A percentile compares a stretch with the other conserved stretches of the same genome.
Conservation (phyloP, 2,329 filamentous ascomycete species). For the Penicillium corylophilum region DNA sequence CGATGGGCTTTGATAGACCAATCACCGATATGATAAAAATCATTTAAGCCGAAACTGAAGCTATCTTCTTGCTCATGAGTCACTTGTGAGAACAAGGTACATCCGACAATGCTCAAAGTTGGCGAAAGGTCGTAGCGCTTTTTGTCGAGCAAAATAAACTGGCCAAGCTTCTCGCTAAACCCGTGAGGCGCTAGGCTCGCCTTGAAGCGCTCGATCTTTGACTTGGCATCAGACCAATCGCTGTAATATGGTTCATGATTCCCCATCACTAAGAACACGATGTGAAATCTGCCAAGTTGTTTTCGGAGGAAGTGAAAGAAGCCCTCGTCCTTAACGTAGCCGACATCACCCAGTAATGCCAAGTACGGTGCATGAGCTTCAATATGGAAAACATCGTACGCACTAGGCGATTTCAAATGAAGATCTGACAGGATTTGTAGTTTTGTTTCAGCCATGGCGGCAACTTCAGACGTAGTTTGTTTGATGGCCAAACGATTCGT, state of each 20-base stretch:
- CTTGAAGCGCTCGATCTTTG: constrained; percentile 3
- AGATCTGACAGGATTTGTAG: constrained; percentile 52
- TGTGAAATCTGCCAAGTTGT: constrained; percentile 47
- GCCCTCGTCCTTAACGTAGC: constrained; percentile 41
- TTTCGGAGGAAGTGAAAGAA: constrained; percentile 35
- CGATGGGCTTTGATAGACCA: constrained; percentile 22
- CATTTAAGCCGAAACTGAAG: constrained; percentile 44
- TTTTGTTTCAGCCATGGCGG: constrained; percentile 1
- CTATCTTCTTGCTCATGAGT: constrained; percentile 29
- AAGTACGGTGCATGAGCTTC: constrained; percentile 46
- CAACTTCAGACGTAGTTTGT: background rate
- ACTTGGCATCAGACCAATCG: constrained; percentile 5
- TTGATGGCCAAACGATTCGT: too few species aligned
- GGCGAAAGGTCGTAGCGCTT: constrained; percentile 30
- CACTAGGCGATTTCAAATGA: constrained; percentile 48
- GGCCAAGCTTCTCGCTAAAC: constrained; percentile 1
- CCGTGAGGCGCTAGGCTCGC: background rate
- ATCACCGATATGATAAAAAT: constrained; percentile 45
- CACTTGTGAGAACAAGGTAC: constrained; percentile 50
- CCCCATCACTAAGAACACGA: constrained; percentile 50
- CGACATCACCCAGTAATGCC: constrained; percentile 54
- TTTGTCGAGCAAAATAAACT: constrained; percentile 34
- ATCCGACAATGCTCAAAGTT: constrained; percentile 38
- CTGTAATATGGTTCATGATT: constrained; percentile 52
- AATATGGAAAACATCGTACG: constrained; percentile 50